These are phyloP conservation scores for Eucalyptus marginata DNA, from an alignment of 345 rosid genomes.

Conservation along the genomic window DNA sequence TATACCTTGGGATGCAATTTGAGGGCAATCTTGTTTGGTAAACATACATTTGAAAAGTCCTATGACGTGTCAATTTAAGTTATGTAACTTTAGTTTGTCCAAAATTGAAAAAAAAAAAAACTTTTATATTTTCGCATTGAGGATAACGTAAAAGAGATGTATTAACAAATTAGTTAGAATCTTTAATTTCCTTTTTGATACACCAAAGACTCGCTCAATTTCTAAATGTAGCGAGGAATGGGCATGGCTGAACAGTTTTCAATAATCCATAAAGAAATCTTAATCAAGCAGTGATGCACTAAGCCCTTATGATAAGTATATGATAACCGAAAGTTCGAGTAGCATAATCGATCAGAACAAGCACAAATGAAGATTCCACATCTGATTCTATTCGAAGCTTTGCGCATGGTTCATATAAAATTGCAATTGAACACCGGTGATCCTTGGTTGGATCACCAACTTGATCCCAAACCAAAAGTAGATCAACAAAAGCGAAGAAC, in stretches of 20 bases:
- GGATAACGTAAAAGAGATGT: background rate
- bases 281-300: rapidly evolving
- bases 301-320: background rate
- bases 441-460: background rate
- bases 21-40: rapidly evolving
- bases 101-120: too few relatives aligned
- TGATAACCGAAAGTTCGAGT: rapidly evolving
- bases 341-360: rapidly evolving
- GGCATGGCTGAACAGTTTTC: rapidly evolving
- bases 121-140: rapidly evolving
- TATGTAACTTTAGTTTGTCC: background rate
- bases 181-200: background rate
- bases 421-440: background rate
- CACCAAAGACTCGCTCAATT: rapidly evolving
- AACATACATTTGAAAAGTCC: background rate
- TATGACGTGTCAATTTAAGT: rapidly evolving
- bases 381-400: rapidly evolving
- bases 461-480: background rate
- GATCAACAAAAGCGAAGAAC: background rate
- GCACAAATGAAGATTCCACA: background rate
- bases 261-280: rapidly evolving
- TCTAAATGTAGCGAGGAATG: rapidly evolving
- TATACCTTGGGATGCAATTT: background rate
- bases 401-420: rapidly evolving
- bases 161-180: background rate